phyloP scores from a whole-genome alignment of 148 eudicot genomes.

The Bassia scoparia region DNA sequence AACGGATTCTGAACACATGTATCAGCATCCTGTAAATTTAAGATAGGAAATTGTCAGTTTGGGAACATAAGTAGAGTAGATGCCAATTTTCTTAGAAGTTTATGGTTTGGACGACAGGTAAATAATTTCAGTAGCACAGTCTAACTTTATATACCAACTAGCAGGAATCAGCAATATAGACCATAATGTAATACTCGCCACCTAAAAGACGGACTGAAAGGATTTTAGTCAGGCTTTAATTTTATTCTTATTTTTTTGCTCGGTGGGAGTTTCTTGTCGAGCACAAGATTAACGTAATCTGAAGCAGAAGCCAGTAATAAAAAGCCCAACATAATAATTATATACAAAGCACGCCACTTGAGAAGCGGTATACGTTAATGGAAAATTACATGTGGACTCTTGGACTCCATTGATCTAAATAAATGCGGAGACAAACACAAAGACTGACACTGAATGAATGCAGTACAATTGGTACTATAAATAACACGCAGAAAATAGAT shows the following conservation, averaged over 20 bases:
- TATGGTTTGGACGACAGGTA: neutral
- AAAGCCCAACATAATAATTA: no score
- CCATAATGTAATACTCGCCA: no score
- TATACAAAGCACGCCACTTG: no score
- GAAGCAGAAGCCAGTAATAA: no score
- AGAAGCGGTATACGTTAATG: no score
- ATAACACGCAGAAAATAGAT: no score
- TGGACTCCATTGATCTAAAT: no score
- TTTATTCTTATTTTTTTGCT: neutral
- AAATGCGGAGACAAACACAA: no score
- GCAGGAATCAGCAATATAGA: neutral
- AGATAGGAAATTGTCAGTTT: slow-evolving; percentile 3
- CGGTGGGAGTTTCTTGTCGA: neutral
- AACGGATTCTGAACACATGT: slow-evolving; percentile 68
- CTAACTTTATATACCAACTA: neutral
- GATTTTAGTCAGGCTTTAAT: neutral
- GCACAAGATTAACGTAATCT: neutral
- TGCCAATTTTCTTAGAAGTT: neutral
- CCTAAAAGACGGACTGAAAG: neutral
- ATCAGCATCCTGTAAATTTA: slow-evolving; percentile 54
- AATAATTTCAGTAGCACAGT: neutral
- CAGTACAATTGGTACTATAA: no score
- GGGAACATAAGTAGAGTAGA: neutral
- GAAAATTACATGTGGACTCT: no score
- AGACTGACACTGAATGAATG: no score